Conservation (phyloP, 2,329 filamentous ascomycete species). For the Aspergillus alliaceus region DNA sequence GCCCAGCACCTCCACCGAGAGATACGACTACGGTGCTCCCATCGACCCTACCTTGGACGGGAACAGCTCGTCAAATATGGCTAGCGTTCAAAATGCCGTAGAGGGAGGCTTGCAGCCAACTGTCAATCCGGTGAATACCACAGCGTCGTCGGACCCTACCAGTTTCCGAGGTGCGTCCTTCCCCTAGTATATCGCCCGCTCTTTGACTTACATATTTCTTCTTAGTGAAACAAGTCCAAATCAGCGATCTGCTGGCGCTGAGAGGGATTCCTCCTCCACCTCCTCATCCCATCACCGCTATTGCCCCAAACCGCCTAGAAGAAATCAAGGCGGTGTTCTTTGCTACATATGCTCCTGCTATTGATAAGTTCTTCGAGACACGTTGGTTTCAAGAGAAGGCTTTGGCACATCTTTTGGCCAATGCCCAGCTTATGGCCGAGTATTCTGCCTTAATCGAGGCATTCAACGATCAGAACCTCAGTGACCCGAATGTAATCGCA, state of each 20-base stretch:
- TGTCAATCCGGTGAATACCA: slow-evolving; percentile 24
- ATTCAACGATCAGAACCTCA: slow-evolving; percentile 41
- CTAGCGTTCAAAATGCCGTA: slow-evolving; percentile 34
- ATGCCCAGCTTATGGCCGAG: slow-evolving; percentile 63
- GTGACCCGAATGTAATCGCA: slow-evolving; percentile 37
- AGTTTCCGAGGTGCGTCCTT: slow-evolving; percentile 51
- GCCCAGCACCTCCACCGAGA: slow-evolving; percentile 42
- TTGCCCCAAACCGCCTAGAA: slow-evolving; percentile 53
- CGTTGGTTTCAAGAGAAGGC: slow-evolving; percentile 71
- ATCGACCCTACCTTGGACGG: slow-evolving; percentile 68
- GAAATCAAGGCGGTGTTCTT: slow-evolving; percentile 72
- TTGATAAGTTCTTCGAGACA: slow-evolving; percentile 78
- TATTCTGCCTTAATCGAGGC: slow-evolving; percentile 64
- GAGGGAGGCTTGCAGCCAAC: slow-evolving; percentile 29
- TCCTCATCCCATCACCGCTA: slow-evolving; percentile 51
- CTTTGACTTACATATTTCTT: slow-evolving; percentile 43
- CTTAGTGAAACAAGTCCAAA: slow-evolving; percentile 65
- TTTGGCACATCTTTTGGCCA: slow-evolving; percentile 53
- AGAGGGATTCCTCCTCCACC: slow-evolving; percentile 60
- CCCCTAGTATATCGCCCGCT: not conserved
- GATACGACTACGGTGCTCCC: slow-evolving; percentile 59
- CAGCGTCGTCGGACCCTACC: slow-evolving; percentile 39
- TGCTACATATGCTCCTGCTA: slow-evolving; percentile 71
- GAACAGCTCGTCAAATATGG: slow-evolving; percentile 31
- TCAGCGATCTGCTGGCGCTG: slow-evolving; percentile 70